Base-by-base conservation (phyloP, 2,329 filamentous ascomycete genomes). In the Stachybotrys chlorohalonatus region DNA sequence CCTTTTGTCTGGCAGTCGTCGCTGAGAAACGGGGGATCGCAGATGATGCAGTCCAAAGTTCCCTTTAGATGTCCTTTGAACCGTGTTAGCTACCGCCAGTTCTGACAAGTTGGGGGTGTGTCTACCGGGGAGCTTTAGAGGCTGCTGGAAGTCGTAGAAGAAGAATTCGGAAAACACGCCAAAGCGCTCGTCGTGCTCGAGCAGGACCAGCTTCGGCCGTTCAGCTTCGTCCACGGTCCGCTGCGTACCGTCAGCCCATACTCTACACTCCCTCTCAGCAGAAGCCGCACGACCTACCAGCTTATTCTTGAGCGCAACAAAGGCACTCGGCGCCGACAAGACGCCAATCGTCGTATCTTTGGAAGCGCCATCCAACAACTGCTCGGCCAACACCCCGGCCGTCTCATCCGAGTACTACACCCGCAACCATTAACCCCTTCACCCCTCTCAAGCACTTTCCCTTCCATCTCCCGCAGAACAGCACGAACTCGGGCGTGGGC, bases 1-100 rank as follows among this genome's bases (percentile, higher is more conserved):
- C 85, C 75, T 75, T 90, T 91, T 0, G 87, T 90, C 67, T 93
- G 87, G 66, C 89, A 93, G 64, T 93, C 87, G 58, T 87, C 81
- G 66, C 83, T 90, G 42, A 93, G 74, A 66, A 93, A 93, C 0
- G 89, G 89, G 8, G 89, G 89, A 65, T 94, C 89, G 61, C 81
- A 82, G 54, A 92, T 85, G 57, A 93, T 79, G 53, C 83, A 79
- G 68, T 90, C 85, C 50, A 86, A 81, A 17, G 70, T 74, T 17
- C 80, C 82, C 64, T 86, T 89, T 42, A 91, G 68, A 39, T 78
- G 68, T 11, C 67, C 76, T n/a, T 24, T n/a, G 9, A 16, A 47
- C 17, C 17, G 2, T 16, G 46, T 47, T 7, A 47, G 46, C 46
- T 42, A 9, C 36, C 36, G 8, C 36, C 13, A 2, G 3, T 42